Evolutionary conservation across 2,329 filamentous ascomycete species (phyloP).

Genomic region (Sporothrix curviconia): DNA sequence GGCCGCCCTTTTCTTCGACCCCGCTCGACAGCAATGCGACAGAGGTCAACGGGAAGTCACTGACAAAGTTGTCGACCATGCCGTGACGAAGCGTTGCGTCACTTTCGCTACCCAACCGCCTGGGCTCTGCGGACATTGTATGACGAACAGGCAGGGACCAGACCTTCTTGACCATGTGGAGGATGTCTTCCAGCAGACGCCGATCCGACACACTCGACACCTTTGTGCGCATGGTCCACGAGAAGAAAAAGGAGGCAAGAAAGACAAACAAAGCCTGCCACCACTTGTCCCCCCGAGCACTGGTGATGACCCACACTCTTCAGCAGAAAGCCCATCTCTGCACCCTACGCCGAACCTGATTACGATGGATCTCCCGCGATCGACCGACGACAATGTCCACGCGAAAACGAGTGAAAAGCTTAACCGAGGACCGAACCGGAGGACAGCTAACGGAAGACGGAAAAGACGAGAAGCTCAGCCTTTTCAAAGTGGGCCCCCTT

Average conservation of each 20-base stretch:
- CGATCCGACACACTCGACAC: conserved; percentile 45
- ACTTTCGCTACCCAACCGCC: conserved; percentile 54
- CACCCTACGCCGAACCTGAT: conserved; percentile 45
- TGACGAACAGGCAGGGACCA: conserved; percentile 49
- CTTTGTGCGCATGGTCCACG: conserved; percentile 44
- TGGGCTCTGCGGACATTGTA: conserved; percentile 55
- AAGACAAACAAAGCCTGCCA: conserved; percentile 45
- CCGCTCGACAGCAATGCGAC: conserved; percentile 20
- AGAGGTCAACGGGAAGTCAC: conserved; percentile 35
- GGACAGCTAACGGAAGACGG: too few relatives aligned
- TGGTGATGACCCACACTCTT: conserved; percentile 36
- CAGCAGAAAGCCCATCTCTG: conserved; percentile 41
- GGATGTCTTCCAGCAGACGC: conserved; percentile 51
- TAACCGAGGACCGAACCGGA: too few relatives aligned
- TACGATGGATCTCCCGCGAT: conserved; percentile 33
- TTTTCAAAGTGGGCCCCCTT: too few relatives aligned
- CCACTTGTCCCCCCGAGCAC: conserved; percentile 45
- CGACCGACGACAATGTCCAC: conserved; percentile 16
- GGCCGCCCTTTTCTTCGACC: conserved; percentile 2
- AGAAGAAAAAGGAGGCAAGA: conserved; percentile 52
- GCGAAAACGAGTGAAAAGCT: conserved; percentile 34
- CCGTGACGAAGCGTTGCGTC: conserved; percentile 52
- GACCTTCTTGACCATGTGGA: conserved; percentile 51
- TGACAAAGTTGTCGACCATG: conserved; percentile 48
- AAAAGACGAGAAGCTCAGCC: too few relatives aligned